Conservation (phyloP, 345 rosid species). For the Moringa oleifera region DNA sequence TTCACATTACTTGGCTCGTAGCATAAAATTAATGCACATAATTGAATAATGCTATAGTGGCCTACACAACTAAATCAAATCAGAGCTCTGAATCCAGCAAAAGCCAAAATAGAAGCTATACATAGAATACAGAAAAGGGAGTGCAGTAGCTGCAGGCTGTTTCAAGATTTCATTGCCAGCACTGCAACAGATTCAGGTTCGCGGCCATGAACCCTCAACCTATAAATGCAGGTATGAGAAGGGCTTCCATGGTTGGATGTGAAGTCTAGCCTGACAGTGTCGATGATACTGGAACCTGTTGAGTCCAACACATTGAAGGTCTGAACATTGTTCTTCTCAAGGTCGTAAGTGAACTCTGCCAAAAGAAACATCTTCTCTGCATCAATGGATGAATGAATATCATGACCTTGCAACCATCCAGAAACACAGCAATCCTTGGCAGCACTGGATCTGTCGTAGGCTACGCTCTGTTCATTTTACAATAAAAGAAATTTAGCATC, state of each 20-base stretch:
- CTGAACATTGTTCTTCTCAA: conserved; percentile 87
- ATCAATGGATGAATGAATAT: conserved; percentile 26
- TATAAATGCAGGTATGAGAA: conserved; percentile 79
- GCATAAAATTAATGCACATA: too few species aligned
- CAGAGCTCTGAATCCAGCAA: conserved; percentile 1
- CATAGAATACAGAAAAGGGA: conserved; percentile 6
- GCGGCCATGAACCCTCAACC: conserved; percentile 83
- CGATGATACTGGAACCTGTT: conserved; percentile 37
- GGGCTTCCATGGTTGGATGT: conserved; percentile 81
- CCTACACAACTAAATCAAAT: too few species aligned
- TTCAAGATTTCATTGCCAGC: conserved; percentile 42
- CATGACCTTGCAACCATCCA: conserved; percentile 66
- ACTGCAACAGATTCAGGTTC: conserved; percentile 49
- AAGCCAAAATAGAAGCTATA: conserved; percentile 10
- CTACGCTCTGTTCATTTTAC: conserved; percentile 60
- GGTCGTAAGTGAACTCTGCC: conserved; percentile 75
- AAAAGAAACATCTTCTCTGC: conserved; percentile 43
- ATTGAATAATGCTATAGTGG: too few species aligned
- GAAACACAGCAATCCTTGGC: conserved; percentile 81
- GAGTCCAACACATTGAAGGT: conserved; percentile 52
- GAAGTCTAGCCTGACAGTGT: conserved; percentile 74
- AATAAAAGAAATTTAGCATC: conserved; percentile 11
- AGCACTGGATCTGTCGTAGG: conserved; percentile 88
- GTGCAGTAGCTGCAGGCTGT: background rate
- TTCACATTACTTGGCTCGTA: too few species aligned